phyloP scores from a whole-genome alignment of 345 rosid genomes.

The Jatropha curcas region DNA sequence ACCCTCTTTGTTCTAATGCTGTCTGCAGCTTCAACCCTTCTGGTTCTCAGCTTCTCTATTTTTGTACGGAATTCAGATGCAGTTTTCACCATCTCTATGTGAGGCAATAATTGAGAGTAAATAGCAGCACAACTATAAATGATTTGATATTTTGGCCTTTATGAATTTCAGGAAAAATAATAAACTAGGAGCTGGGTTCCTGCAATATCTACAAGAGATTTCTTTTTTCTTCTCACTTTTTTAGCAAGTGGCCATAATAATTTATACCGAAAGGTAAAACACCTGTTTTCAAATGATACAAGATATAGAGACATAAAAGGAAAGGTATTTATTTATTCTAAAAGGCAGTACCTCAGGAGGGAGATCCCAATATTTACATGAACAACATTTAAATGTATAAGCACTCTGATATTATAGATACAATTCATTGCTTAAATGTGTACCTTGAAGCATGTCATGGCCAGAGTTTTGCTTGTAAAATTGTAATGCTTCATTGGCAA shows the following conservation, averaged over 20 bases:
- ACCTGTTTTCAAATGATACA: neutral
- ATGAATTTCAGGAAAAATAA: neutral
- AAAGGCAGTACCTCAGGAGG: neutral
- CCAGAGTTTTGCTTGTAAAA: slow-evolving; percentile 46
- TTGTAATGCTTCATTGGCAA: slow-evolving; percentile 53
- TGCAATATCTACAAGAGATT: neutral
- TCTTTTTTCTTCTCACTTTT: too few relatives aligned
- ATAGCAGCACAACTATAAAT: neutral
- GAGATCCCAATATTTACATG: neutral
- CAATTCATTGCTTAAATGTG: slow-evolving; percentile 11
- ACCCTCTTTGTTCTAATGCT: slow-evolving; percentile 34
- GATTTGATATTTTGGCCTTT: neutral
- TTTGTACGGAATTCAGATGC: slow-evolving; percentile 58
- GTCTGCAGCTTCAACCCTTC: slow-evolving; percentile 34
- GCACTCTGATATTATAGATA: neutral
- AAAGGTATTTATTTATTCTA: neutral
- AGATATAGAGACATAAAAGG: neutral
- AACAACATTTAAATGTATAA: neutral
- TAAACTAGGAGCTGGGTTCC: neutral
- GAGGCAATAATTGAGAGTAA: slow-evolving; percentile 8
- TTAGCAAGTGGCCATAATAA: neutral
- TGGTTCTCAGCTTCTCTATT: slow-evolving; percentile 41
- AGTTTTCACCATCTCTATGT: slow-evolving; percentile 58
- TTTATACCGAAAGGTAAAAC: neutral
- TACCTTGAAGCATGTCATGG: slow-evolving; percentile 64